A percentile compares a stretch with the other conserved stretches of the same genome.
Evolutionary conservation across 2,329 filamentous ascomycete species (phyloP).

Genomic region (Pseudogymnoascus pannorum): DNA sequence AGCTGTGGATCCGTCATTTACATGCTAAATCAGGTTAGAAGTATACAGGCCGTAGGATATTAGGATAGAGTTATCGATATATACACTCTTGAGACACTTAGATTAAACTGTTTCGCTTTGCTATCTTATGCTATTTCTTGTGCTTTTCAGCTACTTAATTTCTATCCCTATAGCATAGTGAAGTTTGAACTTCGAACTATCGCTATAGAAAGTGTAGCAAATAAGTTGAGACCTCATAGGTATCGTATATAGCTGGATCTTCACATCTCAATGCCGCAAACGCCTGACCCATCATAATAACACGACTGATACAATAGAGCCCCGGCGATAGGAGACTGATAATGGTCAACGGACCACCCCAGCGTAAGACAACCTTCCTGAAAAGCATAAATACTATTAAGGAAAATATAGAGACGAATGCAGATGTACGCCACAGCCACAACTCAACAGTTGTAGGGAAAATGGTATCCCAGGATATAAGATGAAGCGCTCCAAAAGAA

Average conservation of each 20-base stretch:
- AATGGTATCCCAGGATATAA: constrained; percentile 26
- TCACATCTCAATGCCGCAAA: constrained; percentile 21
- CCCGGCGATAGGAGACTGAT: constrained; percentile 21
- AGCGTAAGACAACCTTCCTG: constrained; percentile 19
- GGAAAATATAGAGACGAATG: constrained; percentile 24
- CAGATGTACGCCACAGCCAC: constrained; percentile 27
- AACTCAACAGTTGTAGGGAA: constrained; percentile 27
- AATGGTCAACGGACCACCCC: constrained; percentile 22
- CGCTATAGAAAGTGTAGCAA: constrained; percentile 21
- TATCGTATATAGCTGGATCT: constrained; percentile 15
- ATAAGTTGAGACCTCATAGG: constrained; percentile 14
- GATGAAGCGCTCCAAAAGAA: constrained; percentile 28
- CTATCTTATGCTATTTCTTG: too few species aligned
- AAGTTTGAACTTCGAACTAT: background rate
- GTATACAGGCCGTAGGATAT: background rate
- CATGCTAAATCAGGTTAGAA: constrained; percentile 8
- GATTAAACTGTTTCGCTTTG: background rate
- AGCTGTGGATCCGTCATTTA: constrained; percentile 12
- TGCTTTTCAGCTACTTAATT: too few species aligned
- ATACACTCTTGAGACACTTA: background rate
- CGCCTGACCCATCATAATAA: constrained; percentile 21
- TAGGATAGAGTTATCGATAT: background rate
- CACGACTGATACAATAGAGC: constrained; percentile 21
- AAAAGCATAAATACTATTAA: constrained; percentile 26
- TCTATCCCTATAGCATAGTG: background rate